Evolutionary conservation across 2,329 filamentous ascomycete genomes (phyloP).

Genomic region (Diaporthe helianthi): DNA sequence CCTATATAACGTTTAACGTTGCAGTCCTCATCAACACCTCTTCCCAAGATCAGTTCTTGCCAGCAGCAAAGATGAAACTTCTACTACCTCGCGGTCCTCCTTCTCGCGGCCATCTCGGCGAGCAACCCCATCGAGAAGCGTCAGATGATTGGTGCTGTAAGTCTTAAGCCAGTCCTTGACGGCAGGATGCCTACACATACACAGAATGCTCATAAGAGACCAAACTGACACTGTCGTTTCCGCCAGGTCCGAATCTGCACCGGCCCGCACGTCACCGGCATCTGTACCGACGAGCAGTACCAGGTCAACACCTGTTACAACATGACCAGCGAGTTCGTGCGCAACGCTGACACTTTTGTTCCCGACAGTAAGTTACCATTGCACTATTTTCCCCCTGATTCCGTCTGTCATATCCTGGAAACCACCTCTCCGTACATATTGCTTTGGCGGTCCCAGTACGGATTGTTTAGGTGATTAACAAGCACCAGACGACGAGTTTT

Average conservation of each 20-base stretch:
- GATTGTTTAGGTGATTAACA: neutral
- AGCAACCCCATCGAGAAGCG: constrained; percentile 47
- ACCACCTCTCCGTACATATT: neutral
- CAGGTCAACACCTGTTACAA: constrained; percentile 54
- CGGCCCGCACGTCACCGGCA: constrained; percentile 56
- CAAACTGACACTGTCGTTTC: neutral
- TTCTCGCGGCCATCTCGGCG: constrained; percentile 31
- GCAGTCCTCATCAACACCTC: neutral
- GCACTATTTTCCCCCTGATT: too few species aligned
- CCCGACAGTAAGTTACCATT: constrained; percentile 45
- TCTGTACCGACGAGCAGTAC: constrained; percentile 53
- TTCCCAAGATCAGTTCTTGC: neutral
- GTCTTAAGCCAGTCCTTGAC: constrained; percentile 37
- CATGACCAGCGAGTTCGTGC: constrained; percentile 48
- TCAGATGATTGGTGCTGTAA: constrained; percentile 53
- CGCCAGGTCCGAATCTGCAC: constrained; percentile 57
- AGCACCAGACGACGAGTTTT: constrained; percentile 50
- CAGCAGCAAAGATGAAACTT: constrained; percentile 27
- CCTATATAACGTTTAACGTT: neutral
- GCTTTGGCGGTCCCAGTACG: neutral
- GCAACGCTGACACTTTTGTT: constrained; percentile 57
- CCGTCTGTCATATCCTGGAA: neutral
- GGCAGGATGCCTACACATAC: neutral
- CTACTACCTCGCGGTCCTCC: constrained; percentile 12
- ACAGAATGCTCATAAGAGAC: too few species aligned